A percentile compares a stretch with the other conserved stretches of the same genome.
These are phyloP conservation scores for Oryza australiensis DNA, from an alignment of 176 grass and related monocot species.

Conservation along the genomic window DNA sequence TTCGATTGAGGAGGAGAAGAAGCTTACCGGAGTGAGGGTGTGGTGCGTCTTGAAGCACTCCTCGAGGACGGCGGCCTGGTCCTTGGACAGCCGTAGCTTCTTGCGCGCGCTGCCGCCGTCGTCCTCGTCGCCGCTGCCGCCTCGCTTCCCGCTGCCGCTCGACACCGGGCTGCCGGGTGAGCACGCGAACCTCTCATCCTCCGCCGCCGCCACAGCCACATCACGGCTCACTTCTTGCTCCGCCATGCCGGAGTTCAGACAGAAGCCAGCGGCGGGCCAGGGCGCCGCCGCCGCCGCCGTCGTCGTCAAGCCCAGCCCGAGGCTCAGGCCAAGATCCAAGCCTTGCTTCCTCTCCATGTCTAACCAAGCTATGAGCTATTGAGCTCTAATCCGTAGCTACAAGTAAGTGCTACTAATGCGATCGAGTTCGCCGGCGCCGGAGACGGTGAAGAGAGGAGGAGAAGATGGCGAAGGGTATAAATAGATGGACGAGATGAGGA, in stretches of 20 bases:
- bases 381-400: no score
- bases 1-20: background rate
- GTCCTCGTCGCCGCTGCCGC: conserved; percentile 64
- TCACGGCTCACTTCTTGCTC: conserved; percentile 34
- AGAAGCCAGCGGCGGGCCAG: conserved; percentile 15
- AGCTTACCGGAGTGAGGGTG: conserved; percentile 84
- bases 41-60: conserved; percentile 96
- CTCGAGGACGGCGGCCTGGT: conserved; percentile 90
- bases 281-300: conserved; percentile 18
- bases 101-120: conserved; percentile 64
- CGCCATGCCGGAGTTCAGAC: conserved; percentile 11
- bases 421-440: background rate
- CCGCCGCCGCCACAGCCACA: conserved; percentile 4
- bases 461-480: conserved; percentile 35
- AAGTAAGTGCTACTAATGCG: background rate
- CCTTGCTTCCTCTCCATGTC: background rate
- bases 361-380: background rate
- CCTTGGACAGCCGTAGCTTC: conserved; percentile 87
- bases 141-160: conserved; percentile 58
- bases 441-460: conserved; percentile 47
- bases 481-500: background rate
- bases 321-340: conserved; percentile 60
- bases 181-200: conserved; percentile 40
- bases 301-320: conserved; percentile 65
- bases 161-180: conserved; percentile 70